These are phyloP conservation scores for Auricularia sp. DNA, from an alignment of 768 basidiomycete genomes.

Conservation along the genomic window DNA sequence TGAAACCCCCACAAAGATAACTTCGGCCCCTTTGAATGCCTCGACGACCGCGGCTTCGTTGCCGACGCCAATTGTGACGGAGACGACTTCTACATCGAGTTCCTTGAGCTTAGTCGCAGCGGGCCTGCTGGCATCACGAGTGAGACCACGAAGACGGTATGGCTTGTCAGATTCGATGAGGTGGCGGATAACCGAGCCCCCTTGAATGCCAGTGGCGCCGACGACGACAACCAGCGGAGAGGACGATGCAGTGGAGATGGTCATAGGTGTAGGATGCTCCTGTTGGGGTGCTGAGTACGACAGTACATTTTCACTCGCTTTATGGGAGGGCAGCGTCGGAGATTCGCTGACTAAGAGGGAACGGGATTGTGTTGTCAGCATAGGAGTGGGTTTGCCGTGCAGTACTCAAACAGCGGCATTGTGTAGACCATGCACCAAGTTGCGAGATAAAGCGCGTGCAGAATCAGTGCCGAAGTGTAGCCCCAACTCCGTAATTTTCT, in stretches of 20 bases:
- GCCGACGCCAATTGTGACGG: slow-evolving; percentile 4
- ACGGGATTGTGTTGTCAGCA: no score
- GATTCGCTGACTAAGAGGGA: no score
- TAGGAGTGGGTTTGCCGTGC: no score
- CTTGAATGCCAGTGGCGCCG: slow-evolving; percentile 31
- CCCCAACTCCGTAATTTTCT: no score
- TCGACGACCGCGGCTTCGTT: not conserved
- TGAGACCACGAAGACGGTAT: slow-evolving; percentile 23
- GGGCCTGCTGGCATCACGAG: slow-evolving; percentile 20
- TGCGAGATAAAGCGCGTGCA: no score
- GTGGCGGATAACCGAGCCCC: slow-evolving; percentile 16
- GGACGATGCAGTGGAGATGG: not conserved
- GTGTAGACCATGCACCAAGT: no score
- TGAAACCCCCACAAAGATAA: not conserved
- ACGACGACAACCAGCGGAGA: slow-evolving; percentile 20
- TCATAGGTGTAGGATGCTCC: not conserved
- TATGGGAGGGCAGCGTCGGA: no score
- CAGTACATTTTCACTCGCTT: no score
- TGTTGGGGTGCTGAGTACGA: no score
- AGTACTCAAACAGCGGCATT: no score
- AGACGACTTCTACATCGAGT: slow-evolving; percentile 15
- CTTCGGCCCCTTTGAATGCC: not conserved
- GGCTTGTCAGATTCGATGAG: slow-evolving; percentile 24
- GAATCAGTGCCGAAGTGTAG: no score
- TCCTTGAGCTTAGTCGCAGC: slow-evolving; percentile 15